Percentiles rank a stretch among this genome's conserved stretches.
Conservation (phyloP, 306 rosid genomes). For the Rosa persica region DNA sequence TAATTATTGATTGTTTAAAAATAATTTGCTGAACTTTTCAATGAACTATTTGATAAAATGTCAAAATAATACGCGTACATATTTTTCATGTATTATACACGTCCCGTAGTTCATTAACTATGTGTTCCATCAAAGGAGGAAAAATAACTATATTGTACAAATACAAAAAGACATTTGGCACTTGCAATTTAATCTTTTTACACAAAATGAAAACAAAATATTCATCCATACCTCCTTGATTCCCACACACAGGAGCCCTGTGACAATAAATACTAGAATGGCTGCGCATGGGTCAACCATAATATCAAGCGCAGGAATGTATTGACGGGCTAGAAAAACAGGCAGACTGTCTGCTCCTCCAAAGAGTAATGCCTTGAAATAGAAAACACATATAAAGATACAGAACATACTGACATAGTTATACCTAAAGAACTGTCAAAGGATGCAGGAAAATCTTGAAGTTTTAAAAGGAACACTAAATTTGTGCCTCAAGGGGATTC, state of each 20-base stretch:
- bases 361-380: constrained; percentile 64
- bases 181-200: background rate
- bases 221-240: constrained; percentile 72
- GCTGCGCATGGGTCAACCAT: constrained; percentile 93
- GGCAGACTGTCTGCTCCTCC: constrained; percentile 82
- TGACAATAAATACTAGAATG: constrained; percentile 61
- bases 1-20: no score
- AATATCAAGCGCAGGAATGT: constrained; percentile 62
- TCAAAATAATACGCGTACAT: no score
- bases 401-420: background rate
- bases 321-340: constrained; percentile 64
- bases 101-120: no score
- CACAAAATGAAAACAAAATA: constrained; percentile 12
- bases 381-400: background rate
- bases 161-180: background rate
- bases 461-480: background rate
- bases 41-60: no score
- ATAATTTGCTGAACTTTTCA: no score
- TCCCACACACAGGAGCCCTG: constrained; percentile 80
- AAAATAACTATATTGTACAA: background rate
- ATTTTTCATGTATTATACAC: no score
- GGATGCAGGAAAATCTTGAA: background rate
- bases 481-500: background rate
- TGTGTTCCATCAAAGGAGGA: background rate
- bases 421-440: background rate